A percentile compares a stretch with the other conserved stretches of the same genome.
These are phyloP conservation scores for Cupressus sempervirens DNA, from an alignment of 75 land plant genomes.

Conservation along the genomic window DNA sequence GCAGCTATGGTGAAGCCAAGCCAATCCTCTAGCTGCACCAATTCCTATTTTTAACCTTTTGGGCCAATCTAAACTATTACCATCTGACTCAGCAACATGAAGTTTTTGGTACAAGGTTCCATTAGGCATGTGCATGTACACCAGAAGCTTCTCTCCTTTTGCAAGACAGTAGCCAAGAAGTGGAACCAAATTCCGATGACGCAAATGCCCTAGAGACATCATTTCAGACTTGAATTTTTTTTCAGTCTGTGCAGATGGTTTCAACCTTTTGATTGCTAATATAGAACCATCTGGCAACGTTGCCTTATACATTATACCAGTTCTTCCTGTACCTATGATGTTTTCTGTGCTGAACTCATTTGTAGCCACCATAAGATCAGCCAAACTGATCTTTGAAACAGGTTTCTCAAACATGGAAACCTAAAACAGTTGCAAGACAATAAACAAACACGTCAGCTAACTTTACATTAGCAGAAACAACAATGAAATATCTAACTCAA, in stretches of 20 bases:
- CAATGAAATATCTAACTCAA: neutral
- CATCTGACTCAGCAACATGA: slow-evolving; percentile 28
- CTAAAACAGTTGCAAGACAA: slow-evolving; percentile 13
- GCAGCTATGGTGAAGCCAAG: slow-evolving; percentile 96
- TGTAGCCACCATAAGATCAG: slow-evolving; percentile 88
- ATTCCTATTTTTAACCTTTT: slow-evolving; percentile 70
- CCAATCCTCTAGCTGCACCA: slow-evolving; percentile 80
- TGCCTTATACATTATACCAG: slow-evolving; percentile 83
- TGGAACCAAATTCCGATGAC: slow-evolving; percentile 77
- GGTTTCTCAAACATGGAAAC: slow-evolving; percentile 91
- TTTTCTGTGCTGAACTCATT: slow-evolving; percentile 62
- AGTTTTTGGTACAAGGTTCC: slow-evolving; percentile 59
- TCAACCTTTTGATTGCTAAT: slow-evolving; percentile 81
- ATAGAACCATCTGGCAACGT: slow-evolving; percentile 67
- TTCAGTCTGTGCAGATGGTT: slow-evolving; percentile 60
- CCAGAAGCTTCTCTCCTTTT: slow-evolving; percentile 73
- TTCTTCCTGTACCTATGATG: slow-evolving; percentile 67
- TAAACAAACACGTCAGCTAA: neutral
- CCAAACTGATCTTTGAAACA: slow-evolving; percentile 64
- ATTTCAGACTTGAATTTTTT: slow-evolving; percentile 80
- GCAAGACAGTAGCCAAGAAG: slow-evolving; percentile 83
- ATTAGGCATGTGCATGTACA: slow-evolving; percentile 80
- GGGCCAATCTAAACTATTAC: slow-evolving; percentile 55
- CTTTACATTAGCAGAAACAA: neutral
- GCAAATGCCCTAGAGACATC: slow-evolving; percentile 63